A percentile compares a stretch with the other conserved stretches of the same genome.
Evolutionary conservation across 257 asterid species (phyloP).

Genomic region (Knoxia roxburghii): DNA sequence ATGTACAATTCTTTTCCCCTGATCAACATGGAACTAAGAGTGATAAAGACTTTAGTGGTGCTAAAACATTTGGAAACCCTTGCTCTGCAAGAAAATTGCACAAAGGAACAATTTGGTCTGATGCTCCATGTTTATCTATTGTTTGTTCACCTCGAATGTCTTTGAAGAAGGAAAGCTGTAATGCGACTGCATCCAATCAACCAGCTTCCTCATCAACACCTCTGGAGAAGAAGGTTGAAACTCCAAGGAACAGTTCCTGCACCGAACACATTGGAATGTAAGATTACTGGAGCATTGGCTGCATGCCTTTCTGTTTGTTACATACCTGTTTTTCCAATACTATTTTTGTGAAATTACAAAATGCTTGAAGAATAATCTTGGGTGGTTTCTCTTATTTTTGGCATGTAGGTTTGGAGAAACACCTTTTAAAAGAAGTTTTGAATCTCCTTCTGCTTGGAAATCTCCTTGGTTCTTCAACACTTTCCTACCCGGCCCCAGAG

Average conservation of each 20-base stretch:
- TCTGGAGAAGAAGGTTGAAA: conserved; percentile 42
- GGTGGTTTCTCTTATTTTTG: conserved; percentile 4
- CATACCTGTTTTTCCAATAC: no score
- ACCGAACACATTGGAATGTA: conserved; percentile 62
- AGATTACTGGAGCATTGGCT: conserved; percentile 22
- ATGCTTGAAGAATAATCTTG: background rate
- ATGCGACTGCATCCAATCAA: conserved; percentile 47
- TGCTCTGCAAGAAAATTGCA: conserved; percentile 33
- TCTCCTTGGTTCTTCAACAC: conserved; percentile 88
- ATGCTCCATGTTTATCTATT: conserved; percentile 44
- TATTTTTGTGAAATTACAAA: background rate
- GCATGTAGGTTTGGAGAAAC: conserved; percentile 64
- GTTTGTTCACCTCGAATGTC: conserved; percentile 60
- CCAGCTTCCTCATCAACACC: conserved; percentile 39
- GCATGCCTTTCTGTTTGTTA: background rate
- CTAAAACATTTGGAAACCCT: conserved; percentile 37
- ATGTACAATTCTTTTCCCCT: conserved; percentile 47
- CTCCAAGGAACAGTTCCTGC: conserved; percentile 43
- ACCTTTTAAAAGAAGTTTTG: conserved; percentile 69
- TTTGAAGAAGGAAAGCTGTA: conserved; percentile 47
- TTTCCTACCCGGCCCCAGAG: conserved; percentile 68
- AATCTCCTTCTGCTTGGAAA: conserved; percentile 95
- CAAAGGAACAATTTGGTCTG: conserved; percentile 46
- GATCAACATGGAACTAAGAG: conserved; percentile 48
- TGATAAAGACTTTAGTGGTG: conserved; percentile 34